phyloP scores from a whole-genome alignment of 176 grass and related monocot genomes.

The Melocanna baccifera region DNA sequence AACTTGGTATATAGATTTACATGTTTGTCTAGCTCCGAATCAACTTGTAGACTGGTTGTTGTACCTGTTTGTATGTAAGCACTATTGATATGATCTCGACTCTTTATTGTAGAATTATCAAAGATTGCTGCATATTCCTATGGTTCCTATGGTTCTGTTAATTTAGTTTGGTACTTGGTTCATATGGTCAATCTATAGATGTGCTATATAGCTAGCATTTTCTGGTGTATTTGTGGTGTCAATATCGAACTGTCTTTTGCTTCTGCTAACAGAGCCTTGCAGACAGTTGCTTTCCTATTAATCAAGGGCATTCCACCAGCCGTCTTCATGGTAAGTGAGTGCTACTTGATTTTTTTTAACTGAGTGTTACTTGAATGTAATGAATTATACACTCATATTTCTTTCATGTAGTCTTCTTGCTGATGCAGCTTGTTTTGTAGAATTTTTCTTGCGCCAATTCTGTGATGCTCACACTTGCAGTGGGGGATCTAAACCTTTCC shows the following conservation, averaged over 20 bases:
- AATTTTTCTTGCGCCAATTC: slow-evolving; percentile 94
- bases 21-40: not conserved
- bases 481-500: slow-evolving; percentile 64
- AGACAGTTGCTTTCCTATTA: slow-evolving; percentile 92
- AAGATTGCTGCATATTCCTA: not conserved
- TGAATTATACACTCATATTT: not conserved
- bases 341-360: not conserved
- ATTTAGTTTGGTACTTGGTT: not conserved
- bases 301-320: slow-evolving; percentile 65
- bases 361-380: slow-evolving; percentile 16
- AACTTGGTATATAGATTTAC: not conserved
- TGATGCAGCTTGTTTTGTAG: slow-evolving; percentile 48
- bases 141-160: not conserved
- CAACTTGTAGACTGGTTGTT: not conserved
- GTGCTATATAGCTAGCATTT: slow-evolving; percentile 16
- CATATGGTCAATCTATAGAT: slow-evolving; percentile 17
- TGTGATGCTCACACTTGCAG: slow-evolving; percentile 90
- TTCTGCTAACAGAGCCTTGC: slow-evolving; percentile 71
- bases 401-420: slow-evolving; percentile 14
- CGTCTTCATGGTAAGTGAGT: slow-evolving; percentile 71
- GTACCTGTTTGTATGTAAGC: not conserved
- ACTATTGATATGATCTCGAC: slow-evolving; percentile 1
- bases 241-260: slow-evolving; percentile 13
- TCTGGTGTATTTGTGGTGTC: not conserved
- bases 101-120: not conserved